Conservation (phyloP, 257 asterid species). For the Capsicum chinense region DNA sequence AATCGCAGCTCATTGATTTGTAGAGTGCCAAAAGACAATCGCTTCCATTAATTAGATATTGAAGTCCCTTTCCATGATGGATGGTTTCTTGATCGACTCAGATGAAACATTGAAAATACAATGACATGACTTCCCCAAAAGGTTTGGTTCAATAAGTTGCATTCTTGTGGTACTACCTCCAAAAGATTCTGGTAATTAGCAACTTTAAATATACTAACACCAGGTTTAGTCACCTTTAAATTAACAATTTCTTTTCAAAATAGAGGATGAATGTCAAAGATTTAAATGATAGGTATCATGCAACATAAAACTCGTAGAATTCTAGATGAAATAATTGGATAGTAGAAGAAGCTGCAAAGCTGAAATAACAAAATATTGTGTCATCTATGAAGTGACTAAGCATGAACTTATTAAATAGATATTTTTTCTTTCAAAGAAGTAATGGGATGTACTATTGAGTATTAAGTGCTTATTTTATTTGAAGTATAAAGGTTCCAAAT, state of each 20-base stretch:
- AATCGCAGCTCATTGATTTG: conserved; percentile 66
- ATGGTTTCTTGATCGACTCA: conserved; percentile 58
- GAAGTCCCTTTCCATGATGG: conserved; percentile 66
- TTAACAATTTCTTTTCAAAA: neutral
- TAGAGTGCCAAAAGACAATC: conserved; percentile 83
- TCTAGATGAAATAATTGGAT: neutral
- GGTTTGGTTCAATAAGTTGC: neutral
- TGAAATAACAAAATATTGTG: conserved; percentile 1
- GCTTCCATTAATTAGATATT: conserved; percentile 80
- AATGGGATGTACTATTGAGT: neutral
- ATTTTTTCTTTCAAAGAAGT: no score
- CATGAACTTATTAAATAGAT: conserved; percentile 5
- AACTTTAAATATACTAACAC: neutral
- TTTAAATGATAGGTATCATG: neutral
- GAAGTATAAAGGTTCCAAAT: conserved; percentile 9
- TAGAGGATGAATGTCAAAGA: neutral
- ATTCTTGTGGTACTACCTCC: neutral
- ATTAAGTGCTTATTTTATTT: neutral
- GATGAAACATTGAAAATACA: conserved; percentile 4
- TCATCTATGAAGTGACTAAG: neutral
- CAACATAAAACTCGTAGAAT: neutral
- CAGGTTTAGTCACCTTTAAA: neutral
- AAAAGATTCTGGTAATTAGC: neutral
- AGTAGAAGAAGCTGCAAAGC: neutral
- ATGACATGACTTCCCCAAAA: conserved; percentile 4